Conservation (phyloP, 306 rosid genomes). For the Cicer cuneatum region DNA sequence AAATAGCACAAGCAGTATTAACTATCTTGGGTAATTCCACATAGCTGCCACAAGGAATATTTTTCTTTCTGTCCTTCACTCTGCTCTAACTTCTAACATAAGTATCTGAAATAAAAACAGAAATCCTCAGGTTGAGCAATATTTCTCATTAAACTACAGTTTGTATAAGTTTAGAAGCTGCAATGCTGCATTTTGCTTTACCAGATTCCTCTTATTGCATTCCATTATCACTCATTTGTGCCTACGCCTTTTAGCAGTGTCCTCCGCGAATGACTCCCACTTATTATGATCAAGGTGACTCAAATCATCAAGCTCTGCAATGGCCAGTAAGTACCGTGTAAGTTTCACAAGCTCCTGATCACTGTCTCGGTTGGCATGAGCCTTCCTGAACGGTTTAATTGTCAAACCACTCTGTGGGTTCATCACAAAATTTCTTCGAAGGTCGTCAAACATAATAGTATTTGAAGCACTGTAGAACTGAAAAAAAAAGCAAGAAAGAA, state of each 20-base stretch:
- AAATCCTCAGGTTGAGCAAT: conserved; percentile 35
- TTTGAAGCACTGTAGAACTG: conserved; percentile 84
- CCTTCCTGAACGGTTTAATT: conserved; percentile 96
- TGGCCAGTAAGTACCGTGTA: conserved; percentile 85
- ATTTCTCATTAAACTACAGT: conserved; percentile 15
- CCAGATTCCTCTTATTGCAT: conserved; percentile 37
- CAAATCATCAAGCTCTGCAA: conserved; percentile 90
- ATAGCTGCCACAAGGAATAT: conserved; percentile 34
- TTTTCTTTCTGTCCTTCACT: conserved; percentile 28
- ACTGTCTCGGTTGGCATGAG: conserved; percentile 80
- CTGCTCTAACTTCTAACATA: conserved; percentile 19
- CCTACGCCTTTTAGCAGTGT: conserved; percentile 80
- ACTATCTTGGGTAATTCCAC: conserved; percentile 27
- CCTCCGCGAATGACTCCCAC: conserved; percentile 75
- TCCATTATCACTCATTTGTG: conserved; percentile 48
- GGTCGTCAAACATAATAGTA: conserved; percentile 93
- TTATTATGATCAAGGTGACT: conserved; percentile 69
- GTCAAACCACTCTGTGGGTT: conserved; percentile 94
- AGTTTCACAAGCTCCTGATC: conserved; percentile 91
- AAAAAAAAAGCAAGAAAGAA: conserved; percentile 46
- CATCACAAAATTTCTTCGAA: conserved; percentile 93
- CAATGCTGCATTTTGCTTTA: conserved; percentile 33
- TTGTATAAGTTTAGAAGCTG: conserved; percentile 17
- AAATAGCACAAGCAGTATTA: conserved; percentile 24
- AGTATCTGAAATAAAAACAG: conserved; percentile 31